Base-by-base conservation (phyloP, 345 rosid species). In the Jatropha curcas region DNA sequence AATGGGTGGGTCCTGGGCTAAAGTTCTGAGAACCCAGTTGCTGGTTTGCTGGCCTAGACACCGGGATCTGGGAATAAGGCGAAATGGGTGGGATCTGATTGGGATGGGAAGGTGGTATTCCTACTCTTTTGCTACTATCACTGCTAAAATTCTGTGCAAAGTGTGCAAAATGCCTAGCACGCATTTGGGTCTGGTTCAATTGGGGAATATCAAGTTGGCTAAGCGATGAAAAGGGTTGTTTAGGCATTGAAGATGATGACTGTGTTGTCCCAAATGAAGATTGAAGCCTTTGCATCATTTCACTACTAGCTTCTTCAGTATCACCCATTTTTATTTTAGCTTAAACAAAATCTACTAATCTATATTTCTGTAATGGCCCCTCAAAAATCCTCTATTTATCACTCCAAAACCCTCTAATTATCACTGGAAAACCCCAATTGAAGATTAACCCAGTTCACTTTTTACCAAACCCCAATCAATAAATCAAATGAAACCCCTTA, bases 31-130 rank as follows among this genome's bases (percentile, higher is more conserved):
- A 76, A 77, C 84, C 83, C 83, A 82, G 68, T 75, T 79, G 89
- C 76, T 76, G 94, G 80, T 78, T 88, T 22, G 68, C 46, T 2
- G 86, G 83, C 70, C 92, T 83, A 56, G 89, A 82, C 75, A 65
- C 82, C 4, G 90, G 93, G 90, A 92, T 89, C 92, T 90, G 91
- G 33, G 99, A 91, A 74, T 79, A 90, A 0, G 97, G 99, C 0
- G 98, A 91, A 74, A 94, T 83, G 51, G 96, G 98, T 33, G 97
- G 92, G 82, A 90, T 85, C 76, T 87, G 91, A 81, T 81, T 87
- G 8, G 97, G 97, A 71, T 88, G 93, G 2, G 98, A 88, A 20
- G 98, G 98, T 55, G 98, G 98, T 6, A 92, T 88, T 17, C 97
- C 96, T 24, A 73, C 82, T 83, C 92, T 87, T 77, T 83, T 92